These are phyloP conservation scores for Mucor piriformis DNA, from an alignment of 371 early-diverging fungal genomes.

Conservation along the genomic window DNA sequence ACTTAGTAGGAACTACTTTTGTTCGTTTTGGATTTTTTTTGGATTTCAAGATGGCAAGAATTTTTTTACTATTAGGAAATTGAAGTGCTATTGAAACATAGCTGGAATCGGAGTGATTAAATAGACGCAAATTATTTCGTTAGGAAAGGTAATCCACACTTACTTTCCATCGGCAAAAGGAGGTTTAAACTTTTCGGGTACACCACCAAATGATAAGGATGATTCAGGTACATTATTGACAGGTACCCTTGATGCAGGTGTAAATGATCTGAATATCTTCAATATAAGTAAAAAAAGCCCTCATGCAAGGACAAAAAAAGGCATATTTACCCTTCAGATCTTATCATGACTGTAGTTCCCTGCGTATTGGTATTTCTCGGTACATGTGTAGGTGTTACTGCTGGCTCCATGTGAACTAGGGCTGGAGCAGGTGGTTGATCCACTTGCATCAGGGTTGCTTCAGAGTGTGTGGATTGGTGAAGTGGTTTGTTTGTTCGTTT, in stretches of 20 bases:
- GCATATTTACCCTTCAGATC: no score
- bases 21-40: constrained; percentile 31
- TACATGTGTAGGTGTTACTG: background rate
- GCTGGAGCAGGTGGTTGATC: no score
- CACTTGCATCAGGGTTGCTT: no score
- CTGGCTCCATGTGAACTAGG: no score
- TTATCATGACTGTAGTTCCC: no score
- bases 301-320: no score
- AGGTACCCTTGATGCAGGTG: background rate
- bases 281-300: background rate
- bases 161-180: constrained; percentile 12
- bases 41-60: constrained; percentile 4
- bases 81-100: constrained; percentile 11
- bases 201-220: no score
- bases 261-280: constrained; percentile 1
- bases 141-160: no score
- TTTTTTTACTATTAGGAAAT: constrained; percentile 24
- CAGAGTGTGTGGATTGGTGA: constrained; percentile 2
- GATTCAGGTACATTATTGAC: background rate
- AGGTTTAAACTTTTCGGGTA: no score
- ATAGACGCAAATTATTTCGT: no score
- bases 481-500: constrained; percentile 17
- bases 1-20: constrained; percentile 24
- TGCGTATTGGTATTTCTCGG: no score
- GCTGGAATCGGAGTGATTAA: no score